These are phyloP conservation scores for Casuarina equisetifolia DNA, from an alignment of 306 rosid species.

Conservation along the genomic window DNA sequence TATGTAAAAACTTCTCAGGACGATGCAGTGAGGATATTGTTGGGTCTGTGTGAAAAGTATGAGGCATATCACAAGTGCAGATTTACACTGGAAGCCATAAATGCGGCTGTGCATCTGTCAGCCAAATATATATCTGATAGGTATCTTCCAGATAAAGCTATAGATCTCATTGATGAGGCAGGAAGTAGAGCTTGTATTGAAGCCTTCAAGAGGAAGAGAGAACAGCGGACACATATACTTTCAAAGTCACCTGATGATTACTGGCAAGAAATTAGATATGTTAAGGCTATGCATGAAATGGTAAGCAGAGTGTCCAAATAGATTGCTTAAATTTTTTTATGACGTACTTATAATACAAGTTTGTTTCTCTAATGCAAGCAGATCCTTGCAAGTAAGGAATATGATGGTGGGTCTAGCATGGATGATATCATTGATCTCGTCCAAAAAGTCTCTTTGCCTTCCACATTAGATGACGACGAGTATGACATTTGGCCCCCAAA, in stretches of 20 bases:
- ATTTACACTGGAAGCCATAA: conserved; percentile 65
- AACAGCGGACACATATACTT: conserved; percentile 53
- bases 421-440: conserved; percentile 42
- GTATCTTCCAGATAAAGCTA: conserved; percentile 97
- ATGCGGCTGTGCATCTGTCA: conserved; percentile 72
- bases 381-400: conserved; percentile 59
- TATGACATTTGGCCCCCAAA: conserved; percentile 44
- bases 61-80: conserved; percentile 78
- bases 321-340: not conserved
- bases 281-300: conserved; percentile 73
- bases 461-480: conserved; percentile 48
- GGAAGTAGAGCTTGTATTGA: conserved; percentile 93
- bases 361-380: conserved; percentile 31
- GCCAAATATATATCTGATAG: conserved; percentile 77
- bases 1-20: conserved; percentile 39
- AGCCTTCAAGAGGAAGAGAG: conserved; percentile 63
- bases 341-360: conserved; percentile 20
- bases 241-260: conserved; percentile 66
- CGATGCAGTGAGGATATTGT: conserved; percentile 64
- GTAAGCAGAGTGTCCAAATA: conserved; percentile 42
- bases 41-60: conserved; percentile 69
- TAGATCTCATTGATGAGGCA: conserved; percentile 95
- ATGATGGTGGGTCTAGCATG: conserved; percentile 45
- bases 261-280: conserved; percentile 81
- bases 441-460: conserved; percentile 53